Evolutionary conservation across 148 eudicot species (phyloP).

Genomic region (Chenopodium suecicum): DNA sequence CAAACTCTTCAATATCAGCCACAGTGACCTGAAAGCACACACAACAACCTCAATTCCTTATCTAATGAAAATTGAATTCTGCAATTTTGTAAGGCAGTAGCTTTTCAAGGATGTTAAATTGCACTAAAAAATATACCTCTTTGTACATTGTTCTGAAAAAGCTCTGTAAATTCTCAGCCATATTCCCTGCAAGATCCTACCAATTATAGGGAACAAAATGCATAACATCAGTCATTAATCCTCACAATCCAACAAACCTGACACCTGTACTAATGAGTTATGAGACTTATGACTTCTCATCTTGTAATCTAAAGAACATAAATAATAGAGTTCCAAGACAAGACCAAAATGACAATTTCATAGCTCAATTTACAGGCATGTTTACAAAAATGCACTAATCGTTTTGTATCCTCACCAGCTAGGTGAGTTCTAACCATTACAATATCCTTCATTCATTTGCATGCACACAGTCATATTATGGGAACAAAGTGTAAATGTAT

Average conservation of each 20-base stretch:
- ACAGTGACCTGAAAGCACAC: constrained; percentile 62
- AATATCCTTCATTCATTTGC: background rate
- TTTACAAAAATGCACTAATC: background rate
- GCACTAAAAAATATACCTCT: constrained; percentile 44
- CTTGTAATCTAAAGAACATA: background rate
- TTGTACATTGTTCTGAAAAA: constrained; percentile 77
- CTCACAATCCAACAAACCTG: background rate
- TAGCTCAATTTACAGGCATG: background rate
- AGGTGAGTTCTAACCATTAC: background rate
- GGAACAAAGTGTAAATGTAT: background rate
- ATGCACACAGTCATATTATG: background rate
- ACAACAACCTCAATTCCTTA: background rate
- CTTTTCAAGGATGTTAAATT: background rate
- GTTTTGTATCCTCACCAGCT: background rate
- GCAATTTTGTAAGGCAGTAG: background rate
- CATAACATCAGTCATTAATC: too few species aligned
- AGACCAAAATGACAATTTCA: background rate
- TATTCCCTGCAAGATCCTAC: constrained; percentile 87
- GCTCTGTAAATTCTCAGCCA: constrained; percentile 57
- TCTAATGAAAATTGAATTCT: background rate
- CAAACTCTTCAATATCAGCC: constrained; percentile 96
- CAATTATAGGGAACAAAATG: constrained; percentile 10
- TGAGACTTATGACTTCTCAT: background rate
- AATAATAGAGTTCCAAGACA: background rate
- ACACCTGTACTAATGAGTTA: background rate